Evolutionary conservation across 495 filamentous ascomycete species (phyloP).

Genomic region (Talaromyces liani): DNA sequence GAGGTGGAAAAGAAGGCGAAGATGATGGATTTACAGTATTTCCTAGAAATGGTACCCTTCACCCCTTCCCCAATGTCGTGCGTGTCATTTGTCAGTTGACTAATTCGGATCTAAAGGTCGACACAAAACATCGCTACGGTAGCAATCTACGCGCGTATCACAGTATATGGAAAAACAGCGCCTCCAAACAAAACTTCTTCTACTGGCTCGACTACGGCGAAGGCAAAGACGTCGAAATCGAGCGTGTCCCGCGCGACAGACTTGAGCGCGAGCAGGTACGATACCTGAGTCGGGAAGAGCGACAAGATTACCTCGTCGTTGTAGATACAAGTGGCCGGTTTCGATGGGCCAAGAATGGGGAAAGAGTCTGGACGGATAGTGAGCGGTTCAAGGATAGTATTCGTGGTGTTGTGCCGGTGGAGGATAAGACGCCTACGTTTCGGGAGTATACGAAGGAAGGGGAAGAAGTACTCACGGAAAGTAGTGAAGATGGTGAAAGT

Average conservation of each 20-base stretch:
- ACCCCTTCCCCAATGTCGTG: background rate
- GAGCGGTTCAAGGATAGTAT: constrained; percentile 71
- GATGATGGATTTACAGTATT: constrained; percentile 84
- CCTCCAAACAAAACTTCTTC: constrained; percentile 85
- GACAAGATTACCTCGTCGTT: constrained; percentile 63
- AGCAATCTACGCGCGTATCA: constrained; percentile 81
- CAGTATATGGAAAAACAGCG: constrained; percentile 66
- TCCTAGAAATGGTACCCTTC: constrained; percentile 72
- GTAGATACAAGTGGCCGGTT: constrained; percentile 61
- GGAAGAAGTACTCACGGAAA: background rate
- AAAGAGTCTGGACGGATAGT: constrained; percentile 62
- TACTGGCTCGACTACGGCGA: constrained; percentile 90
- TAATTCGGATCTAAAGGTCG: constrained; percentile 17
- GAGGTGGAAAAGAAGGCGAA: constrained; percentile 47
- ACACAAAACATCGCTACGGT: constrained; percentile 82
- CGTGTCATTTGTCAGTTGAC: background rate
- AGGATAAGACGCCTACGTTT: constrained; percentile 52
- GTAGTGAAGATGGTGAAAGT: background rate
- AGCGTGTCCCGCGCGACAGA: constrained; percentile 53
- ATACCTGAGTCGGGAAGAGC: constrained; percentile 66
- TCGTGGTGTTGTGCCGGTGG: constrained; percentile 62
- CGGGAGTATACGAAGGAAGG: constrained; percentile 13
- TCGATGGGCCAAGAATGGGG: constrained; percentile 74
- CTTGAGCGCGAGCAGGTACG: constrained; percentile 65
- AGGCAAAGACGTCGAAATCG: constrained; percentile 50